These are phyloP conservation scores for Prunus salicina DNA, from an alignment of 306 rosid genomes.

Conservation along the genomic window DNA sequence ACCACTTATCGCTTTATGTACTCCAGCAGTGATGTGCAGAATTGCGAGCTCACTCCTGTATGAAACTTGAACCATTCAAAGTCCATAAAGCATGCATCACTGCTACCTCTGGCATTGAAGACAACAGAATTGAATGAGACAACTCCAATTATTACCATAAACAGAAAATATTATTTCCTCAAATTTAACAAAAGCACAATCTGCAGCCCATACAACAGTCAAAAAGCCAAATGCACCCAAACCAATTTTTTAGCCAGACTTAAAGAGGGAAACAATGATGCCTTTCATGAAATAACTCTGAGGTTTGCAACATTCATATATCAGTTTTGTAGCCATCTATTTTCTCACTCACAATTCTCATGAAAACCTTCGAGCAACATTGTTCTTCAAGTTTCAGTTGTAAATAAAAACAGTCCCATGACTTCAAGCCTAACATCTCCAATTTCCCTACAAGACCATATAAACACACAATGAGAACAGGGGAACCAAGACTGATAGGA, in stretches of 20 bases:
- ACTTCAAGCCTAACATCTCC: neutral
- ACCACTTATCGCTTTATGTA: slow-evolving; percentile 12
- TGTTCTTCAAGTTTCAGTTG: neutral
- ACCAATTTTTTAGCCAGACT: neutral
- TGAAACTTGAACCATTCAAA: slow-evolving; percentile 1
- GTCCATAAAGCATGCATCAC: slow-evolving; percentile 12
- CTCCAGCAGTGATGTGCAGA: slow-evolving; percentile 7
- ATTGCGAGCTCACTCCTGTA: neutral
- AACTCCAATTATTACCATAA: neutral
- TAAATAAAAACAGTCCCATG: neutral
- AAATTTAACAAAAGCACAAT: neutral
- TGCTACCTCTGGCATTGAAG: slow-evolving; percentile 7
- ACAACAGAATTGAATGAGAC: neutral
- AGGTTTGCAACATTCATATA: neutral
- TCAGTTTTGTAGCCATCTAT: neutral
- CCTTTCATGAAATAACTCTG: neutral
- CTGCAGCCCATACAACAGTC: neutral
- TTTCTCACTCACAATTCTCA: neutral
- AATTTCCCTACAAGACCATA: neutral
- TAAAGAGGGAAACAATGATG: neutral
- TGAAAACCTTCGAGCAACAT: neutral
- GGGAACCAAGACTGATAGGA: neutral
- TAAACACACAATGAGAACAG: neutral
- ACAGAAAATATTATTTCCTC: neutral
- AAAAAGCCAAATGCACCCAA: neutral